Percentiles rank a stretch among this genome's conserved stretches.
phyloP scores from a whole-genome alignment of 2,329 filamentous ascomycete species.

The Orbilia oligospora region DNA sequence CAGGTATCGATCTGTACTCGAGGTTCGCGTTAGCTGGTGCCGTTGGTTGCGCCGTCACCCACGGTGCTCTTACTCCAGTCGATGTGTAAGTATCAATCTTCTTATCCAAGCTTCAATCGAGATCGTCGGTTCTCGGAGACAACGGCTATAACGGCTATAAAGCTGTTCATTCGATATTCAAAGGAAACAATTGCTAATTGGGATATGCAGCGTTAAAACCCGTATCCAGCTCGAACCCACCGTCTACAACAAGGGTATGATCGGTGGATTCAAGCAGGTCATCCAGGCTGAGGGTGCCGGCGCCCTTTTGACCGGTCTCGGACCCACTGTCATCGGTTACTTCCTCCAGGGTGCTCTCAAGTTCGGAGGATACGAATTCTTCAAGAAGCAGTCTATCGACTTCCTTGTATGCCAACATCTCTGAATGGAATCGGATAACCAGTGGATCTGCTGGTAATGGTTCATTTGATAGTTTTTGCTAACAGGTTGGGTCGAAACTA shows the following conservation, averaged over 20 bases:
- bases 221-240: slow-evolving; percentile 91
- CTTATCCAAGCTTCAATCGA: slow-evolving; percentile 30
- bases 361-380: slow-evolving; percentile 95
- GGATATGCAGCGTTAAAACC: slow-evolving; percentile 85
- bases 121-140: slow-evolving; percentile 65
- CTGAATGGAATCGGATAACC: neutral
- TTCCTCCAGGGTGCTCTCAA: slow-evolving; percentile 95
- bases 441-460: neutral
- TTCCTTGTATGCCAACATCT: slow-evolving; percentile 70
- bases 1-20: slow-evolving; percentile 83
- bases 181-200: slow-evolving; percentile 13
- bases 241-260: slow-evolving; percentile 89
- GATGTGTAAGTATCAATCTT: slow-evolving; percentile 86
- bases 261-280: slow-evolving; percentile 89
- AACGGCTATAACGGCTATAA: neutral
- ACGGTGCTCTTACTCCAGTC: slow-evolving; percentile 96
- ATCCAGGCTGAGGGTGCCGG: slow-evolving; percentile 86
- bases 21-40: slow-evolving; percentile 97
- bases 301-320: slow-evolving; percentile 86
- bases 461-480: neutral
- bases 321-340: slow-evolving; percentile 89
- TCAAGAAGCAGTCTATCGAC: slow-evolving; percentile 93
- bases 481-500: slow-evolving; percentile 11
- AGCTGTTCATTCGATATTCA: slow-evolving; percentile 39
- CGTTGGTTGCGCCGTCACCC: slow-evolving; percentile 97